These are phyloP conservation scores for Boehmeria nivea DNA, from an alignment of 306 rosid genomes.

Conservation along the genomic window DNA sequence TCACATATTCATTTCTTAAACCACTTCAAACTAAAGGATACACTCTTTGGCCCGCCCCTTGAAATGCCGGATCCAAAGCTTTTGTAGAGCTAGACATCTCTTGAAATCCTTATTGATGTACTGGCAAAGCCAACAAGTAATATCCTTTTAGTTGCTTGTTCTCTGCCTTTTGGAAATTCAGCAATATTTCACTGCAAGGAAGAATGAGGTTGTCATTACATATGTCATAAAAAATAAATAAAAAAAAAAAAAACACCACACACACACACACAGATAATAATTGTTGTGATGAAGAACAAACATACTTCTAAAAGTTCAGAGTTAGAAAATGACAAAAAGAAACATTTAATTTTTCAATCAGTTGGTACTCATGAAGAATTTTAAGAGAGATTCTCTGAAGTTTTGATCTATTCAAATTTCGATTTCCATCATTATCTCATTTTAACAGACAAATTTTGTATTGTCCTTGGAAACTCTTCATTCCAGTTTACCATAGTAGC, in stretches of 20 bases:
- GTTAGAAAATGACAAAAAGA: neutral
- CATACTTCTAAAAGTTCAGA: neutral
- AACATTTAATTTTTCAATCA: neutral
- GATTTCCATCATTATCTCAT: neutral
- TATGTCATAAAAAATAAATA: neutral
- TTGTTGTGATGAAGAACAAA: too few relatives aligned
- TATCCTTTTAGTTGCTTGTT: slow-evolving; percentile 10
- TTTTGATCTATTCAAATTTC: too few relatives aligned
- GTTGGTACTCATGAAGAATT: neutral
- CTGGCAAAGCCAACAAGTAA: slow-evolving; percentile 25
- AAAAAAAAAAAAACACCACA: neutral
- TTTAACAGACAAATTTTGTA: too few relatives aligned
- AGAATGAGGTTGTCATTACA: slow-evolving; percentile 21
- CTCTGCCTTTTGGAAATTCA: slow-evolving; percentile 26
- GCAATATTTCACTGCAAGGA: slow-evolving; percentile 34
- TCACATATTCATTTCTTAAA: slow-evolving; percentile 22
- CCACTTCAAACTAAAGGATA: slow-evolving; percentile 49
- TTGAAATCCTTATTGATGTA: slow-evolving; percentile 28
- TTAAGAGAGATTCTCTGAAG: neutral
- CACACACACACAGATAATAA: too few relatives aligned
- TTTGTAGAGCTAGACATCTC: slow-evolving; percentile 88
- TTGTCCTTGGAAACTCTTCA: too few relatives aligned
- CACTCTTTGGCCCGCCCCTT: slow-evolving; percentile 94
- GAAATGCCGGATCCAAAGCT: slow-evolving; percentile 94
- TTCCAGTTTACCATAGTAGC: too few relatives aligned